A percentile compares a stretch with the other conserved stretches of the same genome.
These are phyloP conservation scores for Tylopilus sp. DNA, from an alignment of 768 basidiomycete species.

Conservation along the genomic window DNA sequence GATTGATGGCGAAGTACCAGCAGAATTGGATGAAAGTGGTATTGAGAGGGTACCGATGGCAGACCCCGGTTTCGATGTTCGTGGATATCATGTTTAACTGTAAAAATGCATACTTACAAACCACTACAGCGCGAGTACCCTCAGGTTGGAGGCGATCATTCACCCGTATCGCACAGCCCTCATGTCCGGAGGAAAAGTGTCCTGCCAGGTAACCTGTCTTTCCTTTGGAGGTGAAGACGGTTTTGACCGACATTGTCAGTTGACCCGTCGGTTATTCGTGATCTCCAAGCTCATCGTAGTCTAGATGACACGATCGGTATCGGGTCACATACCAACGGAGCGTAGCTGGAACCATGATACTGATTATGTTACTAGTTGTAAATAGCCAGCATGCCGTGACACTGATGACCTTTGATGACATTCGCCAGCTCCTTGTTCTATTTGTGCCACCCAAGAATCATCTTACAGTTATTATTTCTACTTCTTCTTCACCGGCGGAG, in stretches of 20 bases:
- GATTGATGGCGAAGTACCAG: conserved; percentile 60
- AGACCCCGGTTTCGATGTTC: conserved; percentile 83
- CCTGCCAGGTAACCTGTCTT: conserved; percentile 62
- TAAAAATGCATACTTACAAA: conserved; percentile 18
- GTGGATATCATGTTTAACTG: conserved; percentile 32
- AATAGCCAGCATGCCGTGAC: conserved; percentile 16
- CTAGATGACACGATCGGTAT: conserved; percentile 53
- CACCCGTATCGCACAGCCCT: conserved; percentile 55
- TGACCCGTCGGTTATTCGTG: conserved; percentile 84
- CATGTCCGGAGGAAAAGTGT: conserved; percentile 96
- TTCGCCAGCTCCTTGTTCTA: conserved; percentile 15
- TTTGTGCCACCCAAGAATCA: conserved; percentile 18
- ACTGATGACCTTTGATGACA: conserved; percentile 32
- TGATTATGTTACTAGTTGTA: conserved; percentile 22
- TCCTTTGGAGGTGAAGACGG: conserved; percentile 6
- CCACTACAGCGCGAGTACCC: conserved; percentile 58
- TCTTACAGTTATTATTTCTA: conserved; percentile 12
- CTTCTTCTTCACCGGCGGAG: conserved; percentile 16
- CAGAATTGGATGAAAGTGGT: conserved; percentile 74
- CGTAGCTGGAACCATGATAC: conserved; percentile 15
- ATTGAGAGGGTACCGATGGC: conserved; percentile 90
- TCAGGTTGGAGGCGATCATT: conserved; percentile 60
- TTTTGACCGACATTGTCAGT: conserved; percentile 44
- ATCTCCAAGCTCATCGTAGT: conserved; percentile 84
- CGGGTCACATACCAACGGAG: conserved; percentile 31